Evolutionary conservation across 495 filamentous ascomycete genomes (phyloP), one percentile per base, ranked within the genome.

Genomic region (Corynascus novoguineensis): DNA sequence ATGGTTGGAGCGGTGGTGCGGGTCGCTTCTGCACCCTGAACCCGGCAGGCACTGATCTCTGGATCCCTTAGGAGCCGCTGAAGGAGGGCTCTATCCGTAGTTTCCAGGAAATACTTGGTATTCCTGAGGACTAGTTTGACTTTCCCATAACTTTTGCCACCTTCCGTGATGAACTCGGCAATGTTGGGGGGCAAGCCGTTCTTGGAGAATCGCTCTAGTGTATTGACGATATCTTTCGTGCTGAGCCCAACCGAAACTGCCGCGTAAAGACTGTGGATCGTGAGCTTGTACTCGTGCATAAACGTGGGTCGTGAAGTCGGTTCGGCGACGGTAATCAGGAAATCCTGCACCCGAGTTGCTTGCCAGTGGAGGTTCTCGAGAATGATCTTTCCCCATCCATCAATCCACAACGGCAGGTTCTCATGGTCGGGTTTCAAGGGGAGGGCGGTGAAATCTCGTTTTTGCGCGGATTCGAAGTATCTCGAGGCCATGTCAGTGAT

Each of bases 251-350:
- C n/a, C 19, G 47, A 34, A 1, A 50, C 47, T 17, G 29, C 47
- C 2, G 47, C 47, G 29, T 50, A 50, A 11, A 50, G 12, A 31
- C 47, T 50, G 31, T 50, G 31, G 47, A 50, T 11, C 1, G 47
- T 50, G 47, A 50, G 47, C 29, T 12, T 21, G 29, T 50, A 50
- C 47, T 48, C 47, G 29, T 50, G 19, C 31, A 50, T n/a, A 2
- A 37, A 24, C 29, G 17, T n/a, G 1, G 47, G 47, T 8, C 47
- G 47, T 9, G 47, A 34, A 3, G 25, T 1, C 1, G 47, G 47
- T n/a, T 50, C 31, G 31, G 47, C 47, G 19, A 50, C 15, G n/a
- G 47, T 22, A 14, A 50, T 37, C 29, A 50, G 47, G 19, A 35
- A 37, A 19, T 50, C 47, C n/a, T 42, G 40, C 17, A 42, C 40